phyloP scores from a whole-genome alignment of 2,329 filamentous ascomycete species.

The Aspergillus sp. region DNA sequence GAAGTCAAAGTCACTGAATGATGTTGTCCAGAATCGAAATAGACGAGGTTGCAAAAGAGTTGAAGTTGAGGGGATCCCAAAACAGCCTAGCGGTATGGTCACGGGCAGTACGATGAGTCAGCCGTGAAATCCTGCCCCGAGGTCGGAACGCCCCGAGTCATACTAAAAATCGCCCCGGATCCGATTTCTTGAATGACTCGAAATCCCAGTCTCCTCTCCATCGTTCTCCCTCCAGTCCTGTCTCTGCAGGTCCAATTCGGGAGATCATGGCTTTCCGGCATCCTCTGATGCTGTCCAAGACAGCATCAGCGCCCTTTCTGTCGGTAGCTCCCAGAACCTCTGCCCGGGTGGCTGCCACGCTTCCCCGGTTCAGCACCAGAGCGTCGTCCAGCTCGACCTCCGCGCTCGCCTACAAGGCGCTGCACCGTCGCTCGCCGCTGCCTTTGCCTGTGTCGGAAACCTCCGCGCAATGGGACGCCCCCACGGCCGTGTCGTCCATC shows the following conservation, averaged over 20 bases:
- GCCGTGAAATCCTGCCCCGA: constrained; percentile 26
- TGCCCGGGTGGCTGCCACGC: constrained; percentile 25
- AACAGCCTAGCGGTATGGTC: constrained; percentile 13
- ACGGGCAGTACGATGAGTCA: constrained; percentile 28
- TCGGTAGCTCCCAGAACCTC: constrained; percentile 24
- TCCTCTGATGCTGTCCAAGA: constrained; percentile 31
- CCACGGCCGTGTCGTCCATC: constrained; percentile 94
- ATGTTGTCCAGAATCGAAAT: background rate
- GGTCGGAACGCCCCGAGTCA: constrained; percentile 28
- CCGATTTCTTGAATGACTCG: constrained; percentile 9
- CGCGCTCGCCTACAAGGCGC: constrained; percentile 93
- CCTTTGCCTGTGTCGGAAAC: constrained; percentile 75
- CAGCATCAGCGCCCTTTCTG: constrained; percentile 31
- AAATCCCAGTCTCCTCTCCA: background rate
- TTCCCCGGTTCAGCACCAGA: constrained; percentile 33
- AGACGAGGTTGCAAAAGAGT: too few species aligned
- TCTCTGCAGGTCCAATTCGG: constrained; percentile 12
- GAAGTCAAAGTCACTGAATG: background rate
- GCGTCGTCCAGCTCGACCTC: constrained; percentile 69
- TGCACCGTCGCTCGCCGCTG: constrained; percentile 85
- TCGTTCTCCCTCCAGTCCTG: constrained; percentile 7
- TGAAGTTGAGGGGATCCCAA: constrained; percentile 1
- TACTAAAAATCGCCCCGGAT: constrained; percentile 19
- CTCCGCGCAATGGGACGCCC: constrained; percentile 79
- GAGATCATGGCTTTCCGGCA: constrained; percentile 40